Evolutionary conservation across 2,329 filamentous ascomycete genomes (phyloP), one percentile per base, ranked within the genome.

Genomic region (Xylariaceae sp.): DNA sequence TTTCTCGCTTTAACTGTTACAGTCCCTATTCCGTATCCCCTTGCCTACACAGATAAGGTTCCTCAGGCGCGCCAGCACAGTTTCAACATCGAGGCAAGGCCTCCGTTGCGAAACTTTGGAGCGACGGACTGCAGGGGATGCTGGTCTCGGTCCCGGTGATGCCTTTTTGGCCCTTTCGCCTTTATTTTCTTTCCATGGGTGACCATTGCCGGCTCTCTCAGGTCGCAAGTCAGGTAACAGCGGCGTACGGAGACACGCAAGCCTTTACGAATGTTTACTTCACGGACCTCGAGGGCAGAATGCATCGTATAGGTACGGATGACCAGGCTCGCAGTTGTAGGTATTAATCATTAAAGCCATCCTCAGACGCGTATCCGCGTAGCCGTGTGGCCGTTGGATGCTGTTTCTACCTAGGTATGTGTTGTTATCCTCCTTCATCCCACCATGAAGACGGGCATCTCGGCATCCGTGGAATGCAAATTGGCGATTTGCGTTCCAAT

Each of bases 61-160:
- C 52, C 15, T 56, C 15, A 23, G 23, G 5, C 23, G 23, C 37
- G 54, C 39, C 34, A 23, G 52, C 53, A 51, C 50, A 5, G 30
- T 41, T 23, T 23, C 58, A 56, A 49, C 23, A 5, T 23, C 23
- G 23, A 23, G 23, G 57, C 52, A 58, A 61, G 17, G 8, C 10
- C 53, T 44, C 53, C 11, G 39, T 23, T 50, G 47, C 53, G 39
- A 57, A 63, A 61, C 61, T 53, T 61, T 55, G 58, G 61, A 57
- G 35, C 30, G 30, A 44, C 51, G 51, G 37, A 55, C 50, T 44
- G 37, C 50, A 34, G 49, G 41, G 6, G 13, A 56, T 53, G 57
- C 49, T 15, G 17, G 37, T n/a, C 53, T 47, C 30, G 13, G 8
- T 23, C 49, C 30, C 41, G 47, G 17, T 18, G 35, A 35, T 37